These are phyloP conservation scores for Jamesozyma lodderae DNA, from an alignment of 805 yeast genomes.

Conservation along the genomic window DNA sequence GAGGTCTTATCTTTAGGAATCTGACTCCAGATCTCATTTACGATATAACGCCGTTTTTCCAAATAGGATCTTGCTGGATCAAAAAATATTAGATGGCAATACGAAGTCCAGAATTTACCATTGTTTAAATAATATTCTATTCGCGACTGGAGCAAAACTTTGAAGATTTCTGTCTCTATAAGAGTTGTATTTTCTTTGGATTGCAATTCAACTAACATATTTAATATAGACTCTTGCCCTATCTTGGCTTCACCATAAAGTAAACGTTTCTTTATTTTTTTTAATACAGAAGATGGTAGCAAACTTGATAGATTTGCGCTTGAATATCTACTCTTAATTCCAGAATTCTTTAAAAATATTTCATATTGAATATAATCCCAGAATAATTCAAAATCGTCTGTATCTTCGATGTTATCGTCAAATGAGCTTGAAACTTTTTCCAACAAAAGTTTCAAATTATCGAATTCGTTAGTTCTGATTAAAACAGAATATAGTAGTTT, in stretches of 20 bases:
- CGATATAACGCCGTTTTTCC: constrained; percentile 19
- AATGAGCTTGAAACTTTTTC: constrained; percentile 9
- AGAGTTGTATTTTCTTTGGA: constrained; percentile 14
- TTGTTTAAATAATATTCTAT: constrained; percentile 16
- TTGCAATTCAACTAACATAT: constrained; percentile 19
- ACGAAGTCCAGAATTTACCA: constrained; percentile 23
- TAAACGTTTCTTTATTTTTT: constrained; percentile 15
- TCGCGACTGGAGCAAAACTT: constrained; percentile 11
- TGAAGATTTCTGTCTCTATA: constrained; percentile 19
- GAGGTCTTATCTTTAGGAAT: constrained; percentile 8
- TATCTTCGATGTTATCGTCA: constrained; percentile 12
- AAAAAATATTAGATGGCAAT: constrained; percentile 21
- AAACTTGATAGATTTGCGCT: constrained; percentile 1
- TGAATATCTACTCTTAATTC: constrained; percentile 14
- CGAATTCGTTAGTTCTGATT: constrained; percentile 16
- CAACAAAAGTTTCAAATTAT: constrained; percentile 11
- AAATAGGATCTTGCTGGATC: constrained; percentile 20
- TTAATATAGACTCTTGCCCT: constrained; percentile 16
- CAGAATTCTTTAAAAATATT: constrained; percentile 13
- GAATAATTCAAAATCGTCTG: constrained; percentile 24
- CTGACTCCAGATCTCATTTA: constrained; percentile 14
- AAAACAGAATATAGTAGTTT: constrained; percentile 16
- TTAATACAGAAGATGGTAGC: constrained; percentile 9
- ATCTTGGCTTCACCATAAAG: constrained; percentile 9
- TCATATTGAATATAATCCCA: constrained; percentile 26